Evolutionary conservation across 257 asterid species (phyloP), one percentile per base, ranked within the genome.

Genomic region (Perilla frutescens): DNA sequence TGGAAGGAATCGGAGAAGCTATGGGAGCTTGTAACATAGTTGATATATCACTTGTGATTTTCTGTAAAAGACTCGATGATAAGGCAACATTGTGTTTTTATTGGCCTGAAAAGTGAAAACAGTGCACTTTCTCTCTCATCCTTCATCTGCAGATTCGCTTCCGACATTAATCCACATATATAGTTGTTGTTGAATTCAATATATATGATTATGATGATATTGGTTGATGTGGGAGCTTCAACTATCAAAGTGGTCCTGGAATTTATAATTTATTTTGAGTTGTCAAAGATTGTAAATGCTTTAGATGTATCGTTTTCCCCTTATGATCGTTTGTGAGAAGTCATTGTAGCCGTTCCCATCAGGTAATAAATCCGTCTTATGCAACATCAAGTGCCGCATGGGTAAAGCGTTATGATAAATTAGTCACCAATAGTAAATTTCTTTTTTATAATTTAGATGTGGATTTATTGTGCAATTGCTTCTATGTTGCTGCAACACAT

Each of bases 181-280:
- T 44, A 5, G 14, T 47, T 58, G 54, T 63, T 39, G 51, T 40
- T 53, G 31, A 20, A 49, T 63, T 41, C 11, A 58, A 57, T 48
- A 47, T 63, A 14, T 72, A 40, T 51, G 44, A 48, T 31, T 72
- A 40, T 51, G 44, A 48, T 65, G 20, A 48, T 20, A 50, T 29
- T 74, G 73, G 60, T 51, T 40, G 32, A 4, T 73, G 62, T 7
- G 5, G 8, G 37, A 15, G 37, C 37, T 34, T 34, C 37, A 34
- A 12, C 49, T 36, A 9, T 39, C 29, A 14, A 8, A 20, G 69
- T 72, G 79, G 81, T 80, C 84, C 79, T 72, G 41, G 43, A 32
- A 44, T 65, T 39, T 31, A 56, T 61, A 36, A 57, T 64, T 45
- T 75, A 6, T 2, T 11, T 7, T 12, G 13, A 40, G 32, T 56